These are phyloP conservation scores for Ustulina deusta DNA, from an alignment of 2,329 filamentous ascomycete species.

Conservation along the genomic window DNA sequence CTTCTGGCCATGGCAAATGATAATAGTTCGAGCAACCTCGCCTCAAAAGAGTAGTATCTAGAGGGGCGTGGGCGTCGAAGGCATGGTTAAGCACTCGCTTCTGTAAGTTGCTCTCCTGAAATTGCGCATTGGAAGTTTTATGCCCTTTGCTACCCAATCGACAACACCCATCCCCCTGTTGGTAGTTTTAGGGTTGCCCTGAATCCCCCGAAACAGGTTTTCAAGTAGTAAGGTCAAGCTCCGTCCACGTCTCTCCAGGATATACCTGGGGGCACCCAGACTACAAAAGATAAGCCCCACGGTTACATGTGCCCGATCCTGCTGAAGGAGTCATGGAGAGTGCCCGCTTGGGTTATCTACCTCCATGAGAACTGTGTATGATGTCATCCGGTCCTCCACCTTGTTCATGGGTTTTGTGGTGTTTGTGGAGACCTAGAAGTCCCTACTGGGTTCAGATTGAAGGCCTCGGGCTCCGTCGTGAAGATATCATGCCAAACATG, in stretches of 20 bases:
- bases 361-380: slow-evolving; percentile 18
- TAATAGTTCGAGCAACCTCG: background rate
- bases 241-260: background rate
- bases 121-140: background rate
- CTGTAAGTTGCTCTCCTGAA: background rate
- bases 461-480: background rate
- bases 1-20: slow-evolving; percentile 30
- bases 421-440: background rate
- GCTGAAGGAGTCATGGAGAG: background rate
- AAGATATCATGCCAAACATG: background rate
- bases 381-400: background rate
- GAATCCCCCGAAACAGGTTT: slow-evolving; percentile 1
- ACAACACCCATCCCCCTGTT: background rate
- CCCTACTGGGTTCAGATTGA: background rate
- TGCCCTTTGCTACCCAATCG: background rate
- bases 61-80: background rate
- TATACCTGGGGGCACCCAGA: background rate
- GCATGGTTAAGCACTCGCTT: slow-evolving; percentile 35
- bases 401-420: slow-evolving; percentile 5
- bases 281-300: background rate
- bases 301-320: background rate
- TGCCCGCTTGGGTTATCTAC: slow-evolving; percentile 27
- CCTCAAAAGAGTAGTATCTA: background rate
- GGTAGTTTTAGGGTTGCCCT: background rate
- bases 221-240: background rate